phyloP scores from a whole-genome alignment of 768 basidiomycete species.

The Lactifluus piperatus region DNA sequence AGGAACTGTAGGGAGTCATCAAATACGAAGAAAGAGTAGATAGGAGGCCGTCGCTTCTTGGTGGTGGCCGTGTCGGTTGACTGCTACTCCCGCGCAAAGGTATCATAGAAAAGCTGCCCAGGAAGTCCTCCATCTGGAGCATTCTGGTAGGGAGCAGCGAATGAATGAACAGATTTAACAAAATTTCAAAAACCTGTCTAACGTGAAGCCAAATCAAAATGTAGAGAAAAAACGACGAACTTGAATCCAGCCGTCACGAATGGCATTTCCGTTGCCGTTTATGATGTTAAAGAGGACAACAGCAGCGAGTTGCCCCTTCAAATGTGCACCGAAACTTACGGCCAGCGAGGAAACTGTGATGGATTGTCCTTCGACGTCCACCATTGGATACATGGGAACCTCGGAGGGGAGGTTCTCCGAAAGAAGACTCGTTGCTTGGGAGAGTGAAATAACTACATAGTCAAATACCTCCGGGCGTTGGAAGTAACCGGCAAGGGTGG shows the following conservation, averaged over 20 bases:
- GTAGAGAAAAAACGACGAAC: slow-evolving; percentile 31
- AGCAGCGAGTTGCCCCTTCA: slow-evolving; percentile 91
- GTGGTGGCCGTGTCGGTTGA: slow-evolving; percentile 50
- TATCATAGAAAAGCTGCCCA: slow-evolving; percentile 89
- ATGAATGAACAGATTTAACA: slow-evolving; percentile 91
- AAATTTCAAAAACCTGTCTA: slow-evolving; percentile 92
- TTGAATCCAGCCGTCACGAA: slow-evolving; percentile 93
- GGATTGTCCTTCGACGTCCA: slow-evolving; percentile 83
- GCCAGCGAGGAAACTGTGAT: slow-evolving; percentile 89
- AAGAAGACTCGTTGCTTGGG: slow-evolving; percentile 83
- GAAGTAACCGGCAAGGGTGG: slow-evolving; percentile 85
- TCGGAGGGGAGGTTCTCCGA: slow-evolving; percentile 60
- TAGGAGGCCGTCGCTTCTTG: slow-evolving; percentile 79
- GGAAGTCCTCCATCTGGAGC: slow-evolving; percentile 97
- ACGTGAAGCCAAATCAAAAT: slow-evolving; percentile 3
- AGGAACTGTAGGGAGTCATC: slow-evolving; percentile 83
- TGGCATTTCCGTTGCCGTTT: slow-evolving; percentile 88
- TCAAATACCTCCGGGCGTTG: slow-evolving; percentile 93
- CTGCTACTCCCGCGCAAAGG: slow-evolving; percentile 61
- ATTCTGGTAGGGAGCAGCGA: slow-evolving; percentile 84
- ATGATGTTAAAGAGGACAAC: slow-evolving; percentile 97
- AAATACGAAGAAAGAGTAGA: slow-evolving; percentile 93
- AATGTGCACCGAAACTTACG: slow-evolving; percentile 89
- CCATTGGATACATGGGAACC: slow-evolving; percentile 78
- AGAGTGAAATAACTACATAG: slow-evolving; percentile 87